A percentile compares a stretch with the other conserved stretches of the same genome.
Conservation (phyloP, 768 basidiomycete genomes). For the Kwoniella mangroviensis region DNA sequence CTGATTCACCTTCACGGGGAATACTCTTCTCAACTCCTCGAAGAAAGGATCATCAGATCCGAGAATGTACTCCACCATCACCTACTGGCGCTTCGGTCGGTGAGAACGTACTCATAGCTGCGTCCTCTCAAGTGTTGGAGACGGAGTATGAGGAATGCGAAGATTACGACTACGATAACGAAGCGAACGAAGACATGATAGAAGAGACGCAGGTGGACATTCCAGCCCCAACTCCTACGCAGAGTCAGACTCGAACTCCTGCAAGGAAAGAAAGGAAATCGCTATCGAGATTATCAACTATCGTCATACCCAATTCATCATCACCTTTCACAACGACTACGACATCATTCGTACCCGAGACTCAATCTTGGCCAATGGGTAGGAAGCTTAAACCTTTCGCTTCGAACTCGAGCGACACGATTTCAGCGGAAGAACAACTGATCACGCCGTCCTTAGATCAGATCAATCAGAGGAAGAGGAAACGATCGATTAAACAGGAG, state of each 20-base stretch:
- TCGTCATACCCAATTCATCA: constrained; percentile 28
- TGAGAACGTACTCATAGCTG: constrained; percentile 5
- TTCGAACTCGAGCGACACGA: constrained; percentile 33
- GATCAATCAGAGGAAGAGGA: constrained; percentile 18
- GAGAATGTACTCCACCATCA: constrained; percentile 19
- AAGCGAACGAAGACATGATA: not conserved
- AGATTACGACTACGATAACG: not conserved
- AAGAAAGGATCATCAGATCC: not conserved
- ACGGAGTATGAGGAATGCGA: not conserved
- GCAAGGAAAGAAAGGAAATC: constrained; percentile 1
- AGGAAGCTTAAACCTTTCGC: not conserved
- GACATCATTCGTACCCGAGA: constrained; percentile 1
- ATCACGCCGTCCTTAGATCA: constrained; percentile 30
- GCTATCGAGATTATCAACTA: constrained; percentile 11
- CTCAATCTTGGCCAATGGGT: not conserved
- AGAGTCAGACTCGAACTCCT: constrained; percentile 9
- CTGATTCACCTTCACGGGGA: constrained; percentile 15
- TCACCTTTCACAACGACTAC: constrained; percentile 14
- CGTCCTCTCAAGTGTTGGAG: constrained; percentile 11
- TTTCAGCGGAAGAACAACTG: constrained; percentile 37
- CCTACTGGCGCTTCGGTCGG: constrained; percentile 25
- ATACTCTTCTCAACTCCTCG: constrained; percentile 19
- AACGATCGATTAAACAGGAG: constrained; percentile 24
- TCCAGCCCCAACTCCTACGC: not conserved
- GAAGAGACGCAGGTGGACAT: not conserved